phyloP scores from a whole-genome alignment of 2,329 filamentous ascomycete genomes.

The Corynespora cassiicola region DNA sequence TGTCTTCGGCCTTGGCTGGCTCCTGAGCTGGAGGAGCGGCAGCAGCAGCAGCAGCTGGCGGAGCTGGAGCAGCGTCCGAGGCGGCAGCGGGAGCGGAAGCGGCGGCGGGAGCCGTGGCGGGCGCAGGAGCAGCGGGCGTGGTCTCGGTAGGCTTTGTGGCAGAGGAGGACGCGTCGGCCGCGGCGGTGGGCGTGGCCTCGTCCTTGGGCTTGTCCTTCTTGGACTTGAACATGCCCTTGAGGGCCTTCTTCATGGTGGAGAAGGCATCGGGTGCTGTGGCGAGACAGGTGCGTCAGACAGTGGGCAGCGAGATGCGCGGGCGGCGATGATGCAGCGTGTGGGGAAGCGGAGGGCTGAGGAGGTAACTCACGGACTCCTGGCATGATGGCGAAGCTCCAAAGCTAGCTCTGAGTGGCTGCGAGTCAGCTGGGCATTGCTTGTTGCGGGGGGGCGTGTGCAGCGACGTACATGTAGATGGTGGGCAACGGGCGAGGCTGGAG shows the following conservation, averaged over 20 bases:
- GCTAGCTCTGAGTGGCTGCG: constrained; percentile 4
- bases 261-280: constrained; percentile 42
- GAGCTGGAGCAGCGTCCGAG: constrained; percentile 3
- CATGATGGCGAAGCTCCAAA: constrained; percentile 31
- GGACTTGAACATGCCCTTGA: constrained; percentile 44
- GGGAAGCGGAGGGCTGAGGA: not conserved
- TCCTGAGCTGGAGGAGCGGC: constrained; percentile 23
- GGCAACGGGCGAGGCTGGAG: constrained; percentile 7
- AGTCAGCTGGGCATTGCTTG: not conserved
- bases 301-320: not conserved
- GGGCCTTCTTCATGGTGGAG: constrained; percentile 44
- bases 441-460: not conserved
- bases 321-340: not conserved
- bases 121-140: constrained; percentile 36
- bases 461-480: not conserved
- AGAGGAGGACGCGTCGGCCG: constrained; percentile 25
- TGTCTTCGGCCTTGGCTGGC: constrained; percentile 24
- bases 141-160: constrained; percentile 41
- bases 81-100: constrained; percentile 9
- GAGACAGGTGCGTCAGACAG: constrained; percentile 15
- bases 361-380: constrained; percentile 48
- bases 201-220: constrained; percentile 35
- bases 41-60: constrained; percentile 10
- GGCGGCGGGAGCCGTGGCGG: constrained; percentile 29
- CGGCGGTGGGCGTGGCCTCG: constrained; percentile 27